These are phyloP conservation scores for Umbelopsis sp. DNA, from an alignment of 192 early-diverging fungal species.

Conservation along the genomic window DNA sequence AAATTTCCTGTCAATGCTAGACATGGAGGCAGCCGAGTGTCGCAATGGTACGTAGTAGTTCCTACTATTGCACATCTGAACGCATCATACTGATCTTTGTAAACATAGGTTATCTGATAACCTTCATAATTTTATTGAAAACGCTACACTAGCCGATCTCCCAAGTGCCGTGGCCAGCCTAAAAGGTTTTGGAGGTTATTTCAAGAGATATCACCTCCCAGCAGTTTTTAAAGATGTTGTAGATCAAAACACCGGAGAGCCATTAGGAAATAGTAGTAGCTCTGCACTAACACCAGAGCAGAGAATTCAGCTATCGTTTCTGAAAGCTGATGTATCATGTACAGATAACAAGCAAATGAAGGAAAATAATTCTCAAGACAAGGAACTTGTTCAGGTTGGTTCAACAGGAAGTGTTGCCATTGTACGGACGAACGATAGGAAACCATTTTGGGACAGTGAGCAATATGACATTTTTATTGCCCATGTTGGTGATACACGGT, in stretches of 20 bases:
- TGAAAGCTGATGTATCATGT: constrained; percentile 58
- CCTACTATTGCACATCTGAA: background rate
- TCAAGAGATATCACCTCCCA: constrained; percentile 43
- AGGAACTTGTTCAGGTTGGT: constrained; percentile 49
- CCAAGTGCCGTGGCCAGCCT: constrained; percentile 38
- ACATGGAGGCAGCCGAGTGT: constrained; percentile 37
- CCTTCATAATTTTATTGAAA: constrained; percentile 54
- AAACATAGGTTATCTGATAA: constrained; percentile 42
- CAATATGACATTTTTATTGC: constrained; percentile 61
- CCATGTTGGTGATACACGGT: constrained; percentile 71
- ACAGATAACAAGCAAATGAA: constrained; percentile 17
- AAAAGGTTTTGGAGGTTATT: constrained; percentile 47
- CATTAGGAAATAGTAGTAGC: background rate
- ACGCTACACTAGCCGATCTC: constrained; percentile 37
- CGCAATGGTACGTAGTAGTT: constrained; percentile 30
- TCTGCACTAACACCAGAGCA: constrained; percentile 66
- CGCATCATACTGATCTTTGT: background rate
- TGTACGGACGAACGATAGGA: constrained; percentile 60
- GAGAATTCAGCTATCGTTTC: constrained; percentile 63
- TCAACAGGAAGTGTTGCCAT: constrained; percentile 71
- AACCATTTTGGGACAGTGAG: constrained; percentile 69
- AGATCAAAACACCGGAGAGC: constrained; percentile 17
- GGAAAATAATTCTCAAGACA: background rate
- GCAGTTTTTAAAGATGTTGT: constrained; percentile 16
- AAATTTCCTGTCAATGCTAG: background rate